Conservation (phyloP, 352 stramenopile genomes). For the Phytopythium boreale region DNA sequence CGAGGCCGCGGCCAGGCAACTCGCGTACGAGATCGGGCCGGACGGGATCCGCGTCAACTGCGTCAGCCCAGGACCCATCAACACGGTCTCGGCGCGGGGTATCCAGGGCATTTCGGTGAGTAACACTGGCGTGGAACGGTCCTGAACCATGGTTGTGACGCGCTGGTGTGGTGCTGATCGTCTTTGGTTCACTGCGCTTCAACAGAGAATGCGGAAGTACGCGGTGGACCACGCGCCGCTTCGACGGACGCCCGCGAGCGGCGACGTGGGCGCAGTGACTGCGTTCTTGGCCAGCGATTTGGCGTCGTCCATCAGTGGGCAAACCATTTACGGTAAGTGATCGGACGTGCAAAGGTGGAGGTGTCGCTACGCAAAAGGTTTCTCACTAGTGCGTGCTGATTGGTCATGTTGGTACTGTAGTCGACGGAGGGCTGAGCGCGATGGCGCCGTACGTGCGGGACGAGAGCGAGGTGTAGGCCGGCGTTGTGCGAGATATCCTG, state of each 20-base stretch:
- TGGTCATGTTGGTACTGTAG: slow-evolving; percentile 22
- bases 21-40: slow-evolving; percentile 79
- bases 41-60: slow-evolving; percentile 88
- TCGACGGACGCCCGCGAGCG: slow-evolving; percentile 4
- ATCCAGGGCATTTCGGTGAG: slow-evolving; percentile 88
- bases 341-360: too few species aligned
- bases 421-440: slow-evolving; percentile 72
- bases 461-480: slow-evolving; percentile 8
- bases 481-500: too few species aligned
- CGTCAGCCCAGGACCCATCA: slow-evolving; percentile 88
- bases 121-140: too few species aligned
- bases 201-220: slow-evolving; percentile 5
- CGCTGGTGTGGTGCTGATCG: not conserved
- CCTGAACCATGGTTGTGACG: not conserved
- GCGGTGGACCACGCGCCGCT: slow-evolving; percentile 19
- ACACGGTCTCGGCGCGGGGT: slow-evolving; percentile 88
- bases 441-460: slow-evolving; percentile 42
- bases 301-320: slow-evolving; percentile 78
- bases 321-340: slow-evolving; percentile 83
- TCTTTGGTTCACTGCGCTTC: not conserved
- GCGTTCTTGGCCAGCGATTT: slow-evolving; percentile 79
- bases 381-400: slow-evolving; percentile 1
- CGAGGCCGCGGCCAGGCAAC: slow-evolving; percentile 75
- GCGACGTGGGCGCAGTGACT: slow-evolving; percentile 78
- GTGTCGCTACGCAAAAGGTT: not conserved